phyloP scores from a whole-genome alignment of 139 green algal genomes.

The Dunaliella sp. region DNA sequence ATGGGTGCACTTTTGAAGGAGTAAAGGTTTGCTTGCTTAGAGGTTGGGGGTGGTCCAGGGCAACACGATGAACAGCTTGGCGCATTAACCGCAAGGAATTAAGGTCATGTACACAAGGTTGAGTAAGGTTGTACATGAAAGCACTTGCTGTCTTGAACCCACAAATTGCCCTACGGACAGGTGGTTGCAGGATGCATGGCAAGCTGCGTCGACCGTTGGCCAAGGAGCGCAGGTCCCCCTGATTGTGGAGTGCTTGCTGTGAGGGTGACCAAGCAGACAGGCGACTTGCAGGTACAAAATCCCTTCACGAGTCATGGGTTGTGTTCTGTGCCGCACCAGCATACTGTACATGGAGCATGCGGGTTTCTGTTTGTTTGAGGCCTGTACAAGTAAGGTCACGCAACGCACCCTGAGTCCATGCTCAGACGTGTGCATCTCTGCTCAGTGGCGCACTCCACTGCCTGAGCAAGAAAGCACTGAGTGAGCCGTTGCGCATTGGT shows the following conservation, averaged over 20 bases:
- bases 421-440: too few species aligned
- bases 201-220: background rate
- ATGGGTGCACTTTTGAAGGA: background rate
- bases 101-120: constrained; percentile 6
- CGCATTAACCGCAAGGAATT: constrained; percentile 25
- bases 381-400: too few species aligned
- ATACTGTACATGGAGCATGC: too few species aligned
- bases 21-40: background rate
- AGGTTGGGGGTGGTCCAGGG: too few species aligned
- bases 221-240: background rate
- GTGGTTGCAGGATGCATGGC: background rate
- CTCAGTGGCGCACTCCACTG: too few species aligned
- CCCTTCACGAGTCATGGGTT: too few species aligned
- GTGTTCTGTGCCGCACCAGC: too few species aligned
- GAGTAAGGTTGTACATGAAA: constrained; percentile 15
- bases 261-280: background rate
- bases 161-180: background rate
- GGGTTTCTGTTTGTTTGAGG: too few species aligned
- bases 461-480: too few species aligned
- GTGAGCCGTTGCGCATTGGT: too few species aligned
- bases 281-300: too few species aligned
- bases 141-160: constrained; percentile 20
- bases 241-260: constrained; percentile 15
- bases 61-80: background rate
- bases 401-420: too few species aligned